phyloP scores from a whole-genome alignment of 306 rosid species.

The Casuarina cunninghamiana region DNA sequence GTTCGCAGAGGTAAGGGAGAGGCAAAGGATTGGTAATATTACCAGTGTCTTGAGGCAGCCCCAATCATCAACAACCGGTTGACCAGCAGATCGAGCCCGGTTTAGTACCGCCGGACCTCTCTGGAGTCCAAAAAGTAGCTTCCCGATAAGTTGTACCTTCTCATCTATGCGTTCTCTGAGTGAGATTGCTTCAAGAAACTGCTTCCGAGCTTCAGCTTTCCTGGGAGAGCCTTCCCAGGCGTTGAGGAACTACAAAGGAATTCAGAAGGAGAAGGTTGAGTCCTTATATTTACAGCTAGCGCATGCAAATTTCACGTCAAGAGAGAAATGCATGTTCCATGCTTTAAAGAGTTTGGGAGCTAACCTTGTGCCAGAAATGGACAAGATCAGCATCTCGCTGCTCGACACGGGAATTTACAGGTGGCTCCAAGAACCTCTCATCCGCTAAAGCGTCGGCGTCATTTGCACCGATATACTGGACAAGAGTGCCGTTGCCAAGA shows the following conservation, averaged over 20 bases:
- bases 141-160: constrained; percentile 68
- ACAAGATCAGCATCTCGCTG: constrained; percentile 97
- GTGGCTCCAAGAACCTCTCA: constrained; percentile 58
- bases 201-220: constrained; percentile 74
- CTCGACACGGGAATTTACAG: constrained; percentile 60
- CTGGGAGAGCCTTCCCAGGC: constrained; percentile 79
- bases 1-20: constrained; percentile 14
- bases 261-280: constrained; percentile 18
- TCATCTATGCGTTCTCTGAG: constrained; percentile 81
- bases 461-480: constrained; percentile 72
- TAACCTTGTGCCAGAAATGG: constrained; percentile 96
- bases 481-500: constrained; percentile 47
- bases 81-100: constrained; percentile 56
- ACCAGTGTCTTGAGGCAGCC: constrained; percentile 77
- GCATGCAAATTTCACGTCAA: not conserved
- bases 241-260: constrained; percentile 62
- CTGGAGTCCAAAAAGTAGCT: constrained; percentile 75
- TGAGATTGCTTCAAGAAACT: constrained; percentile 83
- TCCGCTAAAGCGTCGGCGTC: constrained; percentile 71
- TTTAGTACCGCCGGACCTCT: constrained; percentile 69
- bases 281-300: not conserved
- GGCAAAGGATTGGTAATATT: constrained; percentile 13
- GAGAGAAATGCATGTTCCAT: not conserved
- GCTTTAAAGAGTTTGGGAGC: constrained; percentile 7
- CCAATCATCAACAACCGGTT: constrained; percentile 87